Evolutionary conservation across 768 basidiomycete species (phyloP), one percentile per base, ranked within the genome.

Genomic region (Scleroderma bovista): DNA sequence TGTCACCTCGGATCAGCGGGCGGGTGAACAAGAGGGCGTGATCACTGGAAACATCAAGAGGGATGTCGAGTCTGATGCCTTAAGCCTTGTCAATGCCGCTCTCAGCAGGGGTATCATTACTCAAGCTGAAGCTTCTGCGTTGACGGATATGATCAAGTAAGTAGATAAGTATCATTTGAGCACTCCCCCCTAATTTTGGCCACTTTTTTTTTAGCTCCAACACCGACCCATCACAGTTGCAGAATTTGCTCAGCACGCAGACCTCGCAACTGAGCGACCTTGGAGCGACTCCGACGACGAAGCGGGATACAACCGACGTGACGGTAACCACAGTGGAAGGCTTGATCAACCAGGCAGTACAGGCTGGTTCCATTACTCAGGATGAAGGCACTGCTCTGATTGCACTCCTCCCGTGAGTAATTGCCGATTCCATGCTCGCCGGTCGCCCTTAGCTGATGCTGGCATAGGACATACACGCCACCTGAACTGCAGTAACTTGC

Each of bases 51-150:
- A 36, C 12, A 15, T 12, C 38, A 48, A 41, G 24, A 48, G 47
- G 20, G 47, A 48, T 31, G 24, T 50, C 26, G 22, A 20, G 20
- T 15, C 41, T 3, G 29, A 50, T 12, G 32, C 90, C 32, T 67
- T 84, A 26, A 67, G 77, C 0, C 77, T 88, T 57, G 75, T 84
- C 37, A 79, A 84, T 43, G 75, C 81, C 44, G 79, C 82, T 3
- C 81, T 85, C 41, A 66, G 77, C 9, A 75, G 85, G 22, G 81
- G 83, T 11, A 69, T 83, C 52, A 69, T 86, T 36, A 83, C 80
- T 7, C 48, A 43, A 34, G 32, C 29, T 32, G 48, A 44, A 22
- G 48, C 48, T 3, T 34, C 41, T n/a, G 23, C 24, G 13, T 23
- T 50, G 6, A 29, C 41, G 9, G 23, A n/a, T 15, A 37, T 48